Percentiles rank a stretch among this genome's conserved stretches.
Conservation (phyloP, 257 asterid species). For the Jasminum sambac region DNA sequence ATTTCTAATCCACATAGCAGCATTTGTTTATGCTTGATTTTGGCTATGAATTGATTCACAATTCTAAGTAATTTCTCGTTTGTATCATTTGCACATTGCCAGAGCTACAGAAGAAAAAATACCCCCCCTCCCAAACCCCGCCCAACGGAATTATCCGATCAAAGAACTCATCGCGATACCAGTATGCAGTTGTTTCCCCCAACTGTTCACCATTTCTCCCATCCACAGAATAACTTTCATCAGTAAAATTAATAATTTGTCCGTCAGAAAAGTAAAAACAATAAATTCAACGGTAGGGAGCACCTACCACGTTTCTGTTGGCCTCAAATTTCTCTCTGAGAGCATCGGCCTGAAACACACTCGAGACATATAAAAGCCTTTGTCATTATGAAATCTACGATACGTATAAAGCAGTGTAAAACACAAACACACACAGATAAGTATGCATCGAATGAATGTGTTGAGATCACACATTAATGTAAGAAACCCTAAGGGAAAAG, state of each 20-base stretch:
- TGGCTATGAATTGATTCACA: not conserved
- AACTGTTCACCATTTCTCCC: not conserved
- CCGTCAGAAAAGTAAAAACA: not conserved
- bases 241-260: not conserved
- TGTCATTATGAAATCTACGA: not conserved
- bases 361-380: not conserved
- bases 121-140: too few species aligned
- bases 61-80: not conserved
- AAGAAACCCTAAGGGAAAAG: constrained; percentile 37
- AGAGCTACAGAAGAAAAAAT: not conserved
- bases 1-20: not conserved
- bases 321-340: constrained; percentile 84
- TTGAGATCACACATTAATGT: constrained; percentile 35
- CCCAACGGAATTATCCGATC: not conserved
- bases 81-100: not conserved
- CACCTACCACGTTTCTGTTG: constrained; percentile 66
- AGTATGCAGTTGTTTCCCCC: not conserved
- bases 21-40: not conserved
- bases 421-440: not conserved
- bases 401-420: not conserved
- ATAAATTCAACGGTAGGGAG: constrained; percentile 8
- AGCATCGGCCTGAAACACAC: constrained; percentile 64
- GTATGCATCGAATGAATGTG: not conserved
- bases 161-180: not conserved
- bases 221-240: not conserved